Percentiles rank a stretch among this genome's conserved stretches.
Conservation (phyloP, 2,329 filamentous ascomycete genomes). For the Penicillium griseofulvum region DNA sequence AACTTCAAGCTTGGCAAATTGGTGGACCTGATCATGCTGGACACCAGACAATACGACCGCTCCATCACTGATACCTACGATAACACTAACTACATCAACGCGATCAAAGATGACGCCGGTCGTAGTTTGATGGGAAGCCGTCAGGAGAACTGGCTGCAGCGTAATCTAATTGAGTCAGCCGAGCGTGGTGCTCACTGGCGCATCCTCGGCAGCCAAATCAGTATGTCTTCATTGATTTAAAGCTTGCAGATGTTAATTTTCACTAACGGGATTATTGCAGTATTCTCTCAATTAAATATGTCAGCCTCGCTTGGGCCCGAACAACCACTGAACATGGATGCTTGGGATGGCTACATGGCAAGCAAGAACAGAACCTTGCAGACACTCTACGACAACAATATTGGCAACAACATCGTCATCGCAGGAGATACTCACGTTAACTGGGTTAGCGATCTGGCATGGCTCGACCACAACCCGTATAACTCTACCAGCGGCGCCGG, state of each 20-base stretch:
- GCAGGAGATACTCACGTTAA: conserved; percentile 68
- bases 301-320: conserved; percentile 12
- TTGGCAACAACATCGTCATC: conserved; percentile 70
- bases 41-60: conserved; percentile 67
- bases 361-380: conserved; percentile 70
- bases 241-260: conserved; percentile 5
- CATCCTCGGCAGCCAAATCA: conserved; percentile 67
- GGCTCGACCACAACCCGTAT: conserved; percentile 55
- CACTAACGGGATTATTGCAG: conserved; percentile 8
- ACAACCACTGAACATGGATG: conserved; percentile 54
- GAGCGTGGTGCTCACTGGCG: conserved; percentile 68
- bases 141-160: conserved; percentile 75
- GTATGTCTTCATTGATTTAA: conserved; percentile 15
- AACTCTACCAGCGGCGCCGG: conserved; percentile 54
- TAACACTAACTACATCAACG: conserved; percentile 62
- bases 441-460: conserved; percentile 62
- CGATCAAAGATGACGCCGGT: conserved; percentile 64
- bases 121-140: conserved; percentile 68
- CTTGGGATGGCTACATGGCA: conserved; percentile 65
- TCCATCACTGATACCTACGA: conserved; percentile 60
- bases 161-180: conserved; percentile 56
- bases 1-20: conserved; percentile 64
- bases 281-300: conserved; percentile 30
- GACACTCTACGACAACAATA: conserved; percentile 65
- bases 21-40: conserved; percentile 66